Base-by-base conservation (phyloP, 2,329 filamentous ascomycete species). In the Fusarium tanahbumbuense region DNA sequence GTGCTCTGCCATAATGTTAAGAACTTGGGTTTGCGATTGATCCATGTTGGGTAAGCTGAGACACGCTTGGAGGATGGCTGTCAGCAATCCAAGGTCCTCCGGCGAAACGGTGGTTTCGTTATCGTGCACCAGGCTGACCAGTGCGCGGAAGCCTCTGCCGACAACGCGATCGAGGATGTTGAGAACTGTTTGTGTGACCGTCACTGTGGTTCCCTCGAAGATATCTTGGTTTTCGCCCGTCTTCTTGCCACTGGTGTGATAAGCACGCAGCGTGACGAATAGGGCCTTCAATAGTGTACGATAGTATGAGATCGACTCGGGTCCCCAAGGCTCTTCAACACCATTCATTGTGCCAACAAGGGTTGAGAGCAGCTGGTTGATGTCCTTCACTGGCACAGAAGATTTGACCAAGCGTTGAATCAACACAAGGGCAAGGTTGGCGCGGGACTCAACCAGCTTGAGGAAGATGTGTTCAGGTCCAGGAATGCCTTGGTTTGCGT, bases 81-180 rank as follows among this genome's bases (percentile, higher is more conserved):
- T 97, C 46, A 99, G 82, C 44, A 98, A 89, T 5, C 91, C 91
- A 70, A 99, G 89, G 77, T 99, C 96, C 60, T 92, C 91, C 0
- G 94, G 92, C 54, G 90, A 88, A 20, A 80, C 75, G 23, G 73
- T 75, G 10, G 87, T 85, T 6, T 91, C 86, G 30, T 91, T 85
- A 34, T 96, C 91, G 76, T 99, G 96, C 16, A 98, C 88, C 56
- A 94, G 88, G 16, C 89, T 89, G 34, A 94, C 93, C 23, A 98
- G 85, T 23, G 91, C 89, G 42, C 92, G 90, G 83, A 99, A 95
- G 3, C 93, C 94, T 72, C 89, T 89, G 0, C 91, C 92, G 28
- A 98, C 91, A 13, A 96, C 88, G 28, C 89, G 86, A 71, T 93
- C 91, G 12, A 97, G 83, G 46, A 98, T 89, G 73, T 95, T 94